Evolutionary conservation across 2,329 filamentous ascomycete genomes (phyloP).

Genomic region (Bipolaris zeicola): DNA sequence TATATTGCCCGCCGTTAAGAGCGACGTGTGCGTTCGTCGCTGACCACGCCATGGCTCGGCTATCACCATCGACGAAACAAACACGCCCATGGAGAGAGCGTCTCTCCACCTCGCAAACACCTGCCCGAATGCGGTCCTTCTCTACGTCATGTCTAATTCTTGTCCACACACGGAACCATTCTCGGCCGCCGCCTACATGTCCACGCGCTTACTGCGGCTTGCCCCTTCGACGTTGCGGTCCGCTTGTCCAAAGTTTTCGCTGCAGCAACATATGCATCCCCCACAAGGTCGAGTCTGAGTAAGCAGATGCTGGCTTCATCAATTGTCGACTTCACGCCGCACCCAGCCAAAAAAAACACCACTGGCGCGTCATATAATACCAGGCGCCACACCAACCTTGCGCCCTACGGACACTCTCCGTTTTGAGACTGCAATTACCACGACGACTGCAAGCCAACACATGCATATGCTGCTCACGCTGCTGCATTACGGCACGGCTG

Average conservation of each 20-base stretch:
- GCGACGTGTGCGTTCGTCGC: conserved; percentile 1
- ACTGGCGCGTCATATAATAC: neutral
- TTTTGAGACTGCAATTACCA: neutral
- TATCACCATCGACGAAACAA: conserved; percentile 8
- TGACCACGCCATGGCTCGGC: conserved; percentile 2
- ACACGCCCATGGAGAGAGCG: neutral
- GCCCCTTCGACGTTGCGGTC: neutral
- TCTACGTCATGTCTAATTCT: conserved; percentile 11
- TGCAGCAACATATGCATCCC: neutral
- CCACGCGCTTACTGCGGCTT: neutral
- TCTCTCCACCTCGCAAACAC: conserved; percentile 2
- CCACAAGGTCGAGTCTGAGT: neutral
- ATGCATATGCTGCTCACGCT: neutral
- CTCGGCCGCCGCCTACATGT: neutral
- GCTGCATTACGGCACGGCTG: neutral
- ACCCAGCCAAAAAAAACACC: neutral
- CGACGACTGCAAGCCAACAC: neutral
- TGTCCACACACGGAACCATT: conserved; percentile 1
- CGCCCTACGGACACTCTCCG: neutral
- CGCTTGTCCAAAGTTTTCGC: neutral
- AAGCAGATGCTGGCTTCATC: neutral
- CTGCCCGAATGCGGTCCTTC: conserved; percentile 7
- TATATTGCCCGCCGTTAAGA: conserved; percentile 12
- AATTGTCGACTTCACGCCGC: neutral
- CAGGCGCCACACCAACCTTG: neutral